These are phyloP conservation scores for Termitomyces sp. DNA, from an alignment of 768 basidiomycete species.

Conservation along the genomic window DNA sequence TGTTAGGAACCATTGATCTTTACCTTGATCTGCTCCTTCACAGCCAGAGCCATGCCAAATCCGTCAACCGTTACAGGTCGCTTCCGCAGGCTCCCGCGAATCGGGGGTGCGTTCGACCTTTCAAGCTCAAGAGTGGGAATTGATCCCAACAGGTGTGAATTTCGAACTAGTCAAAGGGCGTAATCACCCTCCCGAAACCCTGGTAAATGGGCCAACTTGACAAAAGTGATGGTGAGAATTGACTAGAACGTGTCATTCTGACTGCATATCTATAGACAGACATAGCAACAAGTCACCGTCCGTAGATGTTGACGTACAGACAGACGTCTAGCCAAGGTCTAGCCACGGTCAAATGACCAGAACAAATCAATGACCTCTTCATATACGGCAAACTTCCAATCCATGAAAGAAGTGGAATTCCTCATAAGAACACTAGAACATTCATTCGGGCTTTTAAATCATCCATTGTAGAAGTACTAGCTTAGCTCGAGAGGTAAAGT, in stretches of 20 bases:
- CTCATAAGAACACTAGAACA: background rate
- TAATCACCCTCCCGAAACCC: background rate
- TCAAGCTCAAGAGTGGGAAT: background rate
- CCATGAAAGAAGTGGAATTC: background rate
- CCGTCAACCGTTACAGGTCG: background rate
- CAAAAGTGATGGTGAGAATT: background rate
- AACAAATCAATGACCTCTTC: conserved; percentile 1
- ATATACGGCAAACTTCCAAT: background rate
- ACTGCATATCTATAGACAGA: background rate
- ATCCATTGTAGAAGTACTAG: background rate
- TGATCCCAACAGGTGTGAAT: background rate
- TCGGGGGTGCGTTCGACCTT: background rate
- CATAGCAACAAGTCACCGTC: background rate
- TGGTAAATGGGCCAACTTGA: background rate
- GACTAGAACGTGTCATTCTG: background rate
- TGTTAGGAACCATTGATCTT: background rate
- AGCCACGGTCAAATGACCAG: conserved; percentile 2
- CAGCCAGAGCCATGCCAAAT: background rate
- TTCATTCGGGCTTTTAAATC: background rate
- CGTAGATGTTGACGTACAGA: background rate
- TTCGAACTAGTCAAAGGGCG: background rate
- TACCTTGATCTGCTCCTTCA: background rate
- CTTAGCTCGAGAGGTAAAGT: too few species aligned
- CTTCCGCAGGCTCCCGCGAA: background rate
- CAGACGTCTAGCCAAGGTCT: background rate